Base-by-base conservation (phyloP, 2,329 filamentous ascomycete species). In the Fusarium lateritium region DNA sequence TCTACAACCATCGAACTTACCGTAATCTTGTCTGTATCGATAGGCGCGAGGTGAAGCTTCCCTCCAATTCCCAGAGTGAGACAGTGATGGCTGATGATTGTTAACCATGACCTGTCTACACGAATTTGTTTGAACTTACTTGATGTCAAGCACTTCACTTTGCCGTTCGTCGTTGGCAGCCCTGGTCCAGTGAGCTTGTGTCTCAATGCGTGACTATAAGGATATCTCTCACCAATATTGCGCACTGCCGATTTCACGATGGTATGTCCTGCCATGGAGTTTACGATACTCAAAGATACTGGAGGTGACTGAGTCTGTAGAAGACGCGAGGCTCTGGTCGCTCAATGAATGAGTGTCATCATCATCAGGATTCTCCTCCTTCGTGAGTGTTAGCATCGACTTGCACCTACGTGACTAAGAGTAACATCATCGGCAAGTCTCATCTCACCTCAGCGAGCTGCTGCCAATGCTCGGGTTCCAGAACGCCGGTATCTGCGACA, bases 221-320 rank as follows among this genome's bases (percentile, higher is more conserved):
- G 22, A 3, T 9, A 7, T 38, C n/a, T 38, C n/a, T 31, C 19
- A 62, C 59, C 59, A 62, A 17, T 62, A 62, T 15, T 62, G 59
- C 5, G 59, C 59, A n/a, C 21, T 62, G 0, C 59, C 59, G 10
- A 62, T 62, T 3, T 62, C 59, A 0, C 47, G 36, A 56, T 62
- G 59, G n/a, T 62, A 62, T 3, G 59, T 62, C 7, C 59, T 55
- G 4, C 59, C 59, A 26, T 62, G 59, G 3, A 62, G 36, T n/a
- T 62, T 62, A 17, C 59, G 59, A 8, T 62, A 62, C 21, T 62
- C 59, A 6, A 56, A 62, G 6, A 62, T 62, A 15, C 57, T 62
- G 11, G 59, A 62, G 3, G 36, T 43, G 1, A 62, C 28, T 3
- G 59, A 62, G 17, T 62, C 59, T 17, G 59, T 62, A 2, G 59